Evolutionary conservation across 2,329 filamentous ascomycete genomes (phyloP), one percentile per base, ranked within the genome.

Genomic region (Emergomyces orientalis): DNA sequence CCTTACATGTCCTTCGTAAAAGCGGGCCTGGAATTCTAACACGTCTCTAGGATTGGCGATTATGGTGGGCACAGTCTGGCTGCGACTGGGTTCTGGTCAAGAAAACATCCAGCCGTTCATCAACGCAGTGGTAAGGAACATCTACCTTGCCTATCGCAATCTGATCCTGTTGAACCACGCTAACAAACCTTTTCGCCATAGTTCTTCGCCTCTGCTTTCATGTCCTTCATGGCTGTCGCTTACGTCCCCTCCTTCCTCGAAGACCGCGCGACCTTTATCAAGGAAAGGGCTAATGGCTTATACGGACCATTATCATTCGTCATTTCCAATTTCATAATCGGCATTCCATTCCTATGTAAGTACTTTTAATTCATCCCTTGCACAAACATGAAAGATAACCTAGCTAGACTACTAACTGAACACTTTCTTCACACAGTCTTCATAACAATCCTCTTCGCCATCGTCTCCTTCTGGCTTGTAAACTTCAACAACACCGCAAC

Each of bases 31-130:
- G 34, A 55, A 51, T 62, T 30, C 55, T 67, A 59, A 66, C 22
- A 19, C 43, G 25, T 51, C 22, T 22, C 8, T n/a, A 74, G 84
- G 85, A 0, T 80, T 95, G 19, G 90, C 90, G 1, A 84, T 94
- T 68, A 87, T 94, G 84, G 91, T 93, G 87, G 90, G 91, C 5
- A 95, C 91, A 0, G 88, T 95, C 14, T 96, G 89, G 87, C 77
- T 95, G 17, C 85, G 90, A 6, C 80, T 96, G 2, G 77, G 81
- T 3, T 81, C 87, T 0, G 77, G 81, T 0, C 90, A 95, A 71
- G 78, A 81, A 62, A 88, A 88, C 63, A 93, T 96, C 68, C 87
- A 90, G 69, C 86, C 90, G 0, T 89, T 90, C 69, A 90, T 86
- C 74, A 96, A 95, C 72, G 88, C 89, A 57, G 88, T 95, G 66